Evolutionary conservation across 495 filamentous ascomycete species (phyloP), one percentile per base, ranked within the genome.

Genomic region (Podospora australis): DNA sequence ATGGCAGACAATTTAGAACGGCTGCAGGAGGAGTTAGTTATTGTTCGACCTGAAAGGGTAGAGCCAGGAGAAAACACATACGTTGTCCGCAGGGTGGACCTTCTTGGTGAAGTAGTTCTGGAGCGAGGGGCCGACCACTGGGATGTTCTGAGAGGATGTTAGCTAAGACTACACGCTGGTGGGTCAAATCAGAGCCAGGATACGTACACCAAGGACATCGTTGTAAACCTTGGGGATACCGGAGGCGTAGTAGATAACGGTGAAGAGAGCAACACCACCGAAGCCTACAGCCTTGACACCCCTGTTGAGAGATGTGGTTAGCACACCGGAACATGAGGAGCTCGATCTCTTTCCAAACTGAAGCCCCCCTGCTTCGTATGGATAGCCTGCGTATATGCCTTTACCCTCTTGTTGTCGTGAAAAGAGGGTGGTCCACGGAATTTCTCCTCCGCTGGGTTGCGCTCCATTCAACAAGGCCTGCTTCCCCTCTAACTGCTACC

Each of bases 81-180:
- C 72, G 62, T 80, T 82, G 65, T 83, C 80, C 44, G 79, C 77
- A 16, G 79, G 70, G 22, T 76, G 70, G 49, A 79, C 63, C 64
- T 79, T 66, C 39, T 69, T 60, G 50, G 65, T 47, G 55, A 69
- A 83, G 62, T 68, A 67, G 26, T 57, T 44, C 23, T 43, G 20
- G 23, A 43, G 23, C 13, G 23, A 6, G 9, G 20, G 5, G 24
- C 70, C 71, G 30, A 82, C 39, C 46, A 77, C 49, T 25, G 80
- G 80, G 10, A 82, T 41, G 58, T 76, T 78, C 70, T 80, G 48
- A 54, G 61, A 54, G 28, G 9, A 5, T 16, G 55, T 66, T 22
- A 63, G 59, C 32, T 35, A 20, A 36, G 39, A 21, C n/a, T 8
- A 9, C 6, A 6, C 10, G 7, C 2, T 39, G 2, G 10, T 9